Conservation (phyloP, 2,329 filamentous ascomycete genomes). For the Fusarium succisae region DNA sequence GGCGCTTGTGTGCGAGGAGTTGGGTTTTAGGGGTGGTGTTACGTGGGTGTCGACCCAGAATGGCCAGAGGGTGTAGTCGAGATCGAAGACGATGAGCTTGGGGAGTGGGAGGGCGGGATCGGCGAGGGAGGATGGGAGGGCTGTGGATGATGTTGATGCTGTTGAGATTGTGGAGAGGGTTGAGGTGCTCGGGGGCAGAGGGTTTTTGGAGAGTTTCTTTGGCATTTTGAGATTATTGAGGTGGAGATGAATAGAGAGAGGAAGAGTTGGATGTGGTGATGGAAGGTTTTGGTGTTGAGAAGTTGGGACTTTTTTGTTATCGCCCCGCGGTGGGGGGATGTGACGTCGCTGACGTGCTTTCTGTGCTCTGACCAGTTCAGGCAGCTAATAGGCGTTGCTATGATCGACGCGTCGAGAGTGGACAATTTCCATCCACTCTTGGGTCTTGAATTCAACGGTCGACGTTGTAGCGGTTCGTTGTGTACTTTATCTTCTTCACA, state of each 20-base stretch:
- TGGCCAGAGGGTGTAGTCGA: conserved; percentile 99
- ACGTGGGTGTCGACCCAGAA: conserved; percentile 98
- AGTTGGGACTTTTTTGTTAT: conserved; percentile 16
- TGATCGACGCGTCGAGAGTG: background rate
- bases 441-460: background rate
- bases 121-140: conserved; percentile 55
- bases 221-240: conserved; percentile 37
- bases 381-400: background rate
- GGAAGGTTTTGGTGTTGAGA: conserved; percentile 15
- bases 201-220: conserved; percentile 46
- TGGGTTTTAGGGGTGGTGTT: conserved; percentile 71
- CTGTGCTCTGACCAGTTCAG: background rate
- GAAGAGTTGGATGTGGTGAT: background rate
- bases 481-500: background rate
- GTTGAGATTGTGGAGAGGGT: conserved; percentile 43
- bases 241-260: background rate
- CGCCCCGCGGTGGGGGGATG: conserved; percentile 17
- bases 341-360: conserved; percentile 6
- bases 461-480: background rate
- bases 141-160: conserved; percentile 44
- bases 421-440: background rate
- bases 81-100: conserved; percentile 88
- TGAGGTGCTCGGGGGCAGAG: conserved; percentile 33
- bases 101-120: conserved; percentile 74
- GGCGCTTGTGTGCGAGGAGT: conserved; percentile 53